Evolutionary conservation across 805 yeast species (phyloP).

Genomic region (Saturnispora quitensis): DNA sequence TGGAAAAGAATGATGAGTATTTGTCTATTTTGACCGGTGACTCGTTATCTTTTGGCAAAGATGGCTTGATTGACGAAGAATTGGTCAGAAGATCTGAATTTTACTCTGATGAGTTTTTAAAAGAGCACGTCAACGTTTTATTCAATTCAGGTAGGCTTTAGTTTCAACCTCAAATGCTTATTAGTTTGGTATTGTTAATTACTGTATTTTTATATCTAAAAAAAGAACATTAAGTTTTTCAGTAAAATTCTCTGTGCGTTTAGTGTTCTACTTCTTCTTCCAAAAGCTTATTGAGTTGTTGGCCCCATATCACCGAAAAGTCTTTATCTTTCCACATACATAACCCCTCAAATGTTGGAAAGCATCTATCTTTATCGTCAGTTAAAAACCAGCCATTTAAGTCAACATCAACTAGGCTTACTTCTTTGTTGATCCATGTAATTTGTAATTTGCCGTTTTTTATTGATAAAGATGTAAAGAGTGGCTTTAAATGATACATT

Average conservation of each 20-base stretch:
- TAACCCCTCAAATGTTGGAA: slow-evolving; percentile 27
- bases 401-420: slow-evolving; percentile 10
- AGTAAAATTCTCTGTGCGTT: too few relatives aligned
- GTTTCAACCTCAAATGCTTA: not conserved
- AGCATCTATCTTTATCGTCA: not conserved
- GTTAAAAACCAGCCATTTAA: slow-evolving; percentile 22
- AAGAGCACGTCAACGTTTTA: slow-evolving; percentile 70
- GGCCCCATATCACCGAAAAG: slow-evolving; percentile 17
- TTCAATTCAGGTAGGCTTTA: slow-evolving; percentile 47
- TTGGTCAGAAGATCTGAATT: slow-evolving; percentile 75
- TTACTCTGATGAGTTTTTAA: slow-evolving; percentile 68
- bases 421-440: slow-evolving; percentile 2
- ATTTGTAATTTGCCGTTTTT: not conserved
- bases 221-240: not conserved
- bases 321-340: slow-evolving; percentile 13
- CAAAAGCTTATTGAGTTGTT: slow-evolving; percentile 7
- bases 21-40: slow-evolving; percentile 83
- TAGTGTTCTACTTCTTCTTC: slow-evolving; percentile 2
- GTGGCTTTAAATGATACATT: slow-evolving; percentile 5
- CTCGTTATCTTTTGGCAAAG: slow-evolving; percentile 28
- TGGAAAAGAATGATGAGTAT: slow-evolving; percentile 73
- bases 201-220: not conserved
- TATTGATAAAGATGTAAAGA: slow-evolving; percentile 1
- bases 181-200: not conserved
- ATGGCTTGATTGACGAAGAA: slow-evolving; percentile 57